Conservation (phyloP, 1,284 basidiomycete genomes). For the Ceratobasidium sp. region DNA sequence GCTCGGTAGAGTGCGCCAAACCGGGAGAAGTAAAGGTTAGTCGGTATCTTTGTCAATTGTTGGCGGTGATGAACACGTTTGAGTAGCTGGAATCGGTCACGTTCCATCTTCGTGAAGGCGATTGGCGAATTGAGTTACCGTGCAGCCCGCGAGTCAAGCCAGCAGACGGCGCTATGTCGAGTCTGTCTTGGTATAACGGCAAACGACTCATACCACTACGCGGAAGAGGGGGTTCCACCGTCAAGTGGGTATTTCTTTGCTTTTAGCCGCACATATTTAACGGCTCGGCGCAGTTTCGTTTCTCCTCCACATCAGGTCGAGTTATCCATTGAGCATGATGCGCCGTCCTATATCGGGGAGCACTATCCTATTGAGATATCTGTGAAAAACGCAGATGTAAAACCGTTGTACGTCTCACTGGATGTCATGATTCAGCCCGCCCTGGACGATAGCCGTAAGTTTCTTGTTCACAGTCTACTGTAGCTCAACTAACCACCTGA, state of each 20-base stretch:
- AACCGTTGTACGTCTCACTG: conserved; percentile 74
- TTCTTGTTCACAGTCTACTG: not conserved
- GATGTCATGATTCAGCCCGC: conserved; percentile 84
- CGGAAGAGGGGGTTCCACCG: conserved; percentile 65
- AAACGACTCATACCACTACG: conserved; percentile 67
- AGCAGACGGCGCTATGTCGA: conserved; percentile 68
- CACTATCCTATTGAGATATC: conserved; percentile 77
- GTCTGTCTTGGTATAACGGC: conserved; percentile 64
- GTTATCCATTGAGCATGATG: conserved; percentile 69
- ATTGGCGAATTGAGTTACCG: conserved; percentile 76
- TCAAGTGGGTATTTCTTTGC: conserved; percentile 62
- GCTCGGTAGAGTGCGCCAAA: conserved; percentile 64
- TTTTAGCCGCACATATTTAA: not conserved
- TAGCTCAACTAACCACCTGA: conserved; percentile 14
- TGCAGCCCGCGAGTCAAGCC: conserved; percentile 60
- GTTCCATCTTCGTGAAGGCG: conserved; percentile 68
- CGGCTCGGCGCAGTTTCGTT: conserved; percentile 25
- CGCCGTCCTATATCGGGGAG: conserved; percentile 83
- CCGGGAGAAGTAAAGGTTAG: conserved; percentile 63
- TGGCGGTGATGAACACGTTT: not conserved
- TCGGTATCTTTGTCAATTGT: conserved; percentile 32
- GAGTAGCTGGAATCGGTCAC: conserved; percentile 57
- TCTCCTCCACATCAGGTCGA: conserved; percentile 67
- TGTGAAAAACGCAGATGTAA: conserved; percentile 77
- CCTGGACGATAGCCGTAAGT: conserved; percentile 80